These are phyloP conservation scores for Lepraria neglecta DNA, from an alignment of 495 filamentous ascomycete species.

Conservation along the genomic window DNA sequence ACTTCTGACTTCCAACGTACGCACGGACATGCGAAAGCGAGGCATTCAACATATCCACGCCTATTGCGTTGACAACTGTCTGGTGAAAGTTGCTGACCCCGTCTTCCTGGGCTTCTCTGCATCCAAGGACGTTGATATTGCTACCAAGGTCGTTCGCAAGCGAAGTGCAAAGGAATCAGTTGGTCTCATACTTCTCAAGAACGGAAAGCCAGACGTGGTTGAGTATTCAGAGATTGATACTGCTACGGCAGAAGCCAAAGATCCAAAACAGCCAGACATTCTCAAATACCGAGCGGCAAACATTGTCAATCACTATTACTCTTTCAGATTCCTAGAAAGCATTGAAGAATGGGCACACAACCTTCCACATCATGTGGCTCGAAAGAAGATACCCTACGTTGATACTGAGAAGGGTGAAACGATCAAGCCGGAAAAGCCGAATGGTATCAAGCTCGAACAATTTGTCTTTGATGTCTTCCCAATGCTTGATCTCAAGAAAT, in stretches of 20 bases:
- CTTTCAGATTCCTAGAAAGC: constrained; percentile 81
- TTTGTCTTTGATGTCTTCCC: constrained; percentile 99
- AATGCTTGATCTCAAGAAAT: constrained; percentile 74
- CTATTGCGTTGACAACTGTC: constrained; percentile 97
- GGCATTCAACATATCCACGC: constrained; percentile 94
- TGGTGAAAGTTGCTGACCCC: constrained; percentile 96
- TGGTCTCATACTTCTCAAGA: constrained; percentile 87
- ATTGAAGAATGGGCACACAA: constrained; percentile 80
- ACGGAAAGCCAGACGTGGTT: constrained; percentile 94
- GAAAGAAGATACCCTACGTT: constrained; percentile 95
- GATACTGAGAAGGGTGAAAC: constrained; percentile 67
- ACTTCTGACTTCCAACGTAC: constrained; percentile 70
- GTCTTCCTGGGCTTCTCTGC: constrained; percentile 92
- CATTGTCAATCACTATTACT: constrained; percentile 99
- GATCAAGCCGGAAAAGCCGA: constrained; percentile 86
- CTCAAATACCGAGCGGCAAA: constrained; percentile 97
- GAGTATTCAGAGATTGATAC: constrained; percentile 98
- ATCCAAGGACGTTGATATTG: constrained; percentile 85
- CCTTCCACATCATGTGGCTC: constrained; percentile 90
- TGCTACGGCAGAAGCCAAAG: constrained; percentile 77
- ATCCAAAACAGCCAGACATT: constrained; percentile 71
- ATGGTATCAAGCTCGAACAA: constrained; percentile 98
- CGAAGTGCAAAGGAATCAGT: constrained; percentile 95
- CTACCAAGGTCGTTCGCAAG: constrained; percentile 98
- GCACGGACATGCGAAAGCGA: constrained; percentile 80